Base-by-base conservation (phyloP, 805 yeast genomes). In the Saccharomycopsis sp. region DNA sequence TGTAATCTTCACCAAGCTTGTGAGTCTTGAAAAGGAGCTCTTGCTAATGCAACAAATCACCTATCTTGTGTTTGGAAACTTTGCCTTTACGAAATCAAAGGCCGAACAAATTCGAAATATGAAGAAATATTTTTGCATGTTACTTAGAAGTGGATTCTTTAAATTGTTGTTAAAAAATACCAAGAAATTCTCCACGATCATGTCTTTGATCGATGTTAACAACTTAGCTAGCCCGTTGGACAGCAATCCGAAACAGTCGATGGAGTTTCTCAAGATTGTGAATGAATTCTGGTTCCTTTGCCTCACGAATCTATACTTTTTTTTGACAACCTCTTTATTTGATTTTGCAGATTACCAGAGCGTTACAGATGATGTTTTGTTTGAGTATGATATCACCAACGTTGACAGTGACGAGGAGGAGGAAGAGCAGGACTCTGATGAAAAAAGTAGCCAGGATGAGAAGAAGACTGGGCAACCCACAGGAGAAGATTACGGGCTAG, bases 41-140 rank as follows among this genome's bases (percentile, higher is more conserved):
- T 21, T 15, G 6, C 16, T 43, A 5, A n/a, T 43, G 21, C 44
- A 39, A 13, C 43, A 46, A 17, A 12, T 46, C 9, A 27, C 41
- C 13, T 46, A 43, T 17, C 34, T 46, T 20, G 15, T 43, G 3
- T 39, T 43, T 30, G 49, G 49, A 3, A 42, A 46, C 25, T 46
- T 39, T 30, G 42, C 39, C n/a, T 41, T 30, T 22, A 34, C 34
- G 4, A 25, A 30, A 7, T 18, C 32, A 10, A 10, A 27, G 18
- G 36, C 38, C 18, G 30, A 30, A 8, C 45, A 39, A 20, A 34
- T 34, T 4, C 19, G n/a, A 21, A 20, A 29, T 16, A 41, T 39
- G 38, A 39, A 42, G 21, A 22, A 17, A 7, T 26, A 27, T 12
- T 32, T 34, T 16, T 20, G n/a, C 17, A 40, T 26, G 20, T 29